Evolutionary conservation across 208 protist species (phyloP).

Genomic region (Crithidia thermophila): DNA sequence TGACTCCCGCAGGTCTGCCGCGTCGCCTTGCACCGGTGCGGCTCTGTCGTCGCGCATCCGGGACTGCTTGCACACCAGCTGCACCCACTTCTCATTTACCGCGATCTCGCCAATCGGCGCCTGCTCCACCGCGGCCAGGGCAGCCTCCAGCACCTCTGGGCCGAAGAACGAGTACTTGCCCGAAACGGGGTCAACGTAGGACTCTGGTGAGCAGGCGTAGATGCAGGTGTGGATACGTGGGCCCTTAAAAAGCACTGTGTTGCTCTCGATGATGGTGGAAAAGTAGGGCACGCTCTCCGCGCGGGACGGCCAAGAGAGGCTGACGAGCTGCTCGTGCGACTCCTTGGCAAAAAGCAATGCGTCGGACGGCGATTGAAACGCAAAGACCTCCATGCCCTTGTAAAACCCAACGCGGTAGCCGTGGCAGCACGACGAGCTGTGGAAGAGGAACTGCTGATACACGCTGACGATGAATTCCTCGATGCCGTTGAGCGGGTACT

Average conservation of each 20-base stretch:
- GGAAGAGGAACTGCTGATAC: conserved; percentile 64
- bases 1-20: conserved; percentile 20
- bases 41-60: conserved; percentile 32
- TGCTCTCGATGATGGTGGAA: conserved; percentile 48
- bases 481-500: conserved; percentile 34
- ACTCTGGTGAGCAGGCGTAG: conserved; percentile 73
- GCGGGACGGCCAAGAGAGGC: conserved; percentile 56
- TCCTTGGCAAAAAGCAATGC: conserved; percentile 75
- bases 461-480: conserved; percentile 78
- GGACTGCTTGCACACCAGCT: conserved; percentile 48
- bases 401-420: conserved; percentile 64
- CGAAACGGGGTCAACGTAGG: conserved; percentile 65
- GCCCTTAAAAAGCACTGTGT: conserved; percentile 67
- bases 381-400: conserved; percentile 66
- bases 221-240: conserved; percentile 88
- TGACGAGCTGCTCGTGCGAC: conserved; percentile 65
- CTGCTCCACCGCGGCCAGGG: conserved; percentile 52
- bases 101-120: conserved; percentile 77
- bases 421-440: conserved; percentile 33
- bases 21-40: not conserved
- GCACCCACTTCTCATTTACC: conserved; percentile 65
- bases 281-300: conserved; percentile 35
- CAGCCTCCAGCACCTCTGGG: conserved; percentile 49
- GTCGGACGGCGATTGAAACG: conserved; percentile 63
- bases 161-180: conserved; percentile 75